A percentile compares a stretch with the other conserved stretches of the same genome.
These are phyloP conservation scores for Collybia sp. DNA, from an alignment of 768 basidiomycete species.

Conservation along the genomic window DNA sequence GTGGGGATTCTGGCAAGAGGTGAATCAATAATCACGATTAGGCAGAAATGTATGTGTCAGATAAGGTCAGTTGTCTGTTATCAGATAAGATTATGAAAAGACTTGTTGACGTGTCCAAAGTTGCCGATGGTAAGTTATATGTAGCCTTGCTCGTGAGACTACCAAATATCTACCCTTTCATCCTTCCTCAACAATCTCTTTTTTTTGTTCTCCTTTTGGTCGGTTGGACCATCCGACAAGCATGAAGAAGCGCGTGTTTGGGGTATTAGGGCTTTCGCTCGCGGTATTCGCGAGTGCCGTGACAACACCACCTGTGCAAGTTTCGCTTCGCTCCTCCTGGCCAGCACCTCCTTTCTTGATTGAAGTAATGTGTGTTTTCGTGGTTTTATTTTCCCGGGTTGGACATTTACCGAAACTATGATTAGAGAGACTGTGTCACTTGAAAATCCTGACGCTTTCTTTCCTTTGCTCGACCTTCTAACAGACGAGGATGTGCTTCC, in stretches of 20 bases:
- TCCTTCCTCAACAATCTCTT: not conserved
- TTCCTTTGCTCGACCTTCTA: conserved; percentile 67
- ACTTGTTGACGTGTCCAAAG: not conserved
- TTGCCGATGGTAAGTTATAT: not conserved
- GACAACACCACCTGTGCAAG: conserved; percentile 46
- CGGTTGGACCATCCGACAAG: not conserved
- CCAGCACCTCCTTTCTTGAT: conserved; percentile 53
- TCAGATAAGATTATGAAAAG: not conserved
- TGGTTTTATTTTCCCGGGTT: not conserved
- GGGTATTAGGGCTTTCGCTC: conserved; percentile 11
- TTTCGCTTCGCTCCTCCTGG: conserved; percentile 63
- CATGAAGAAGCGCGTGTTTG: conserved; percentile 11
- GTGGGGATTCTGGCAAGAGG: not conserved
- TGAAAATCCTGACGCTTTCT: conserved; percentile 71
- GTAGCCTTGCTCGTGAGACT: not conserved
- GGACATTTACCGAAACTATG: conserved; percentile 1
- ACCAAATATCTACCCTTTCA: not conserved
- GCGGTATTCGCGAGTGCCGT: conserved; percentile 6
- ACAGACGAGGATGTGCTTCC: conserved; percentile 43
- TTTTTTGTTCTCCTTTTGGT: not conserved
- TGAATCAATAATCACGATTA: not conserved
- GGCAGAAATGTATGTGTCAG: not conserved
- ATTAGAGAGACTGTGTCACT: conserved; percentile 75
- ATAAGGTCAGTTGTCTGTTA: not conserved
- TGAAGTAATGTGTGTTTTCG: conserved; percentile 55